Conservation (phyloP, 2,329 filamentous ascomycete genomes). For the Colletotrichum musae region DNA sequence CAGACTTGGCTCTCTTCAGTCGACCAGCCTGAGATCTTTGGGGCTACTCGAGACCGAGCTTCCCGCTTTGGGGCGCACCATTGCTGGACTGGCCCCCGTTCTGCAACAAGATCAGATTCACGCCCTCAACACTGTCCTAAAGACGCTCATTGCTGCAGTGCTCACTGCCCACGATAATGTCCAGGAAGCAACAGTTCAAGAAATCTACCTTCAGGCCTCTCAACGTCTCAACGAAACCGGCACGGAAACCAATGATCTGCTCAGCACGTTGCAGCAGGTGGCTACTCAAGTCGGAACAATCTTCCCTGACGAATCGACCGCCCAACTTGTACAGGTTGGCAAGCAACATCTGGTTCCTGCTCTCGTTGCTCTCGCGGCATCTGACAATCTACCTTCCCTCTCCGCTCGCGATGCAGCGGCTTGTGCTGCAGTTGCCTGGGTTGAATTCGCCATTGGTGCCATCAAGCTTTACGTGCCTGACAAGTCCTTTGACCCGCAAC, state of each 20-base stretch:
- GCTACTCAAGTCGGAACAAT: constrained; percentile 41
- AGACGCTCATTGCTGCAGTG: constrained; percentile 59
- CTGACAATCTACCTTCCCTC: constrained; percentile 43
- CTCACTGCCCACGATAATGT: constrained; percentile 56
- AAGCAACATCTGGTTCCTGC: constrained; percentile 62
- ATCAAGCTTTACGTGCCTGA: constrained; percentile 89
- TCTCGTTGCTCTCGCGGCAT: constrained; percentile 59
- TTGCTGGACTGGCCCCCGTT: constrained; percentile 64
- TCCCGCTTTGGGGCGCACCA: constrained; percentile 70
- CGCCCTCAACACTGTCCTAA: constrained; percentile 64
- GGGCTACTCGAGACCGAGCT: constrained; percentile 76
- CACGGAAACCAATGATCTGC: background rate
- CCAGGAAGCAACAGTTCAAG: background rate
- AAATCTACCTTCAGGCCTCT: constrained; percentile 16
- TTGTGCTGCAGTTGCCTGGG: constrained; percentile 72
- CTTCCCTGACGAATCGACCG: constrained; percentile 55
- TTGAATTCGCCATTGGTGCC: constrained; percentile 80
- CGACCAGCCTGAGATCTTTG: constrained; percentile 72
- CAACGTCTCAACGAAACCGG: constrained; percentile 1
- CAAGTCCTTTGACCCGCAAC: constrained; percentile 85
- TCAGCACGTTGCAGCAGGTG: constrained; percentile 14
- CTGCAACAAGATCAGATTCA: constrained; percentile 65
- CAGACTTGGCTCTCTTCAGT: constrained; percentile 65
- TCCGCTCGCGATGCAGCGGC: constrained; percentile 14
- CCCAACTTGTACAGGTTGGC: constrained; percentile 56